Evolutionary conservation across 257 asterid species (phyloP), one percentile per base, ranked within the genome.

Genomic region (Ligustrum vulgare): DNA sequence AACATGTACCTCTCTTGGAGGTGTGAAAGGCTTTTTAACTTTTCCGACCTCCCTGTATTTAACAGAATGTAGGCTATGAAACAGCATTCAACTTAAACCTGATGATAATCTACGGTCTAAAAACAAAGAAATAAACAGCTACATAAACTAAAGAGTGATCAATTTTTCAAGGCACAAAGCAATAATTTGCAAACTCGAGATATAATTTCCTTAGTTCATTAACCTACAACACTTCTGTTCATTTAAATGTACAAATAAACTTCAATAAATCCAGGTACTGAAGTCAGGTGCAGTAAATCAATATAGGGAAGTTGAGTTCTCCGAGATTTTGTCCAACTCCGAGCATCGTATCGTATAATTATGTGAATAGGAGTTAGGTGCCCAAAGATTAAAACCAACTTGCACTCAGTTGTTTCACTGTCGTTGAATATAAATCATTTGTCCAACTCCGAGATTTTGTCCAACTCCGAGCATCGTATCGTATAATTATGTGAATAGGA

Each of bases 1-100:
- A 66, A 77, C 82, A 43, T 91, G 91, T 2, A 83, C 90, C 77
- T 91, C 89, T 31, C 84, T 62, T 12, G 96, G 97, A 22, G 97
- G 89, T 45, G 83, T 56, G 75, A 81, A 88, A 45, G 92, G 84
- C 83, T 90, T 88, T 64, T 86, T 88, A 6, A 6, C 69, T 3
- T 72, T 87, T 73, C 71, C 81, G 32, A 68, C 85, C 43, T 85
- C 85, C 79, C 94, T 88, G 84, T 67, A 79, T 75, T 74, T 41
- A 34, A 9, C 28, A 1, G 41, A 15, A n/a, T 11, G 41, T 18
- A 71, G 45, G 67, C 11, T 67, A 67, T 22, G 71, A 56, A 34
- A 56, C 69, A 45, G 65, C 45, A 41, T 13, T 72, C 18, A 33
- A 49, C 64, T 20, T 16, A 70, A 60, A 67, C 12, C 9, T 4